Conservation (phyloP, 345 rosid species). For the Xanthoceras sorbifolium region DNA sequence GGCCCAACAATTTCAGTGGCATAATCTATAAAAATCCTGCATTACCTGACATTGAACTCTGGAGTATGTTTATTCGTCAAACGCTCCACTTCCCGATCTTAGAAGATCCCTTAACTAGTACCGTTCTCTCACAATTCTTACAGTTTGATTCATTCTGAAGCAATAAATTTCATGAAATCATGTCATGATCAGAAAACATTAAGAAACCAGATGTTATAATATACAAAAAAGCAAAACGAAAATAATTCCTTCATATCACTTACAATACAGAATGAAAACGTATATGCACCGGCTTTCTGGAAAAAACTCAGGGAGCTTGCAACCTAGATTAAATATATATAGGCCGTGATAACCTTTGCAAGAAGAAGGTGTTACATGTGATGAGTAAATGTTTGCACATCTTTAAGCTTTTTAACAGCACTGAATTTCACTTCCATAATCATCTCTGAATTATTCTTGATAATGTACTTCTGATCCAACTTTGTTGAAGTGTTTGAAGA, state of each 20-base stretch:
- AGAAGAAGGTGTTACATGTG: constrained; percentile 38
- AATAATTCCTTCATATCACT: constrained; percentile 26
- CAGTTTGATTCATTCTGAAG: constrained; percentile 42
- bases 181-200: constrained; percentile 14
- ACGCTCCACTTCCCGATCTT: constrained; percentile 51
- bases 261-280: constrained; percentile 54
- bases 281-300: constrained; percentile 51
- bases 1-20: background rate
- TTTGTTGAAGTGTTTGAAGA: constrained; percentile 35
- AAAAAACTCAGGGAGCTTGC: constrained; percentile 41
- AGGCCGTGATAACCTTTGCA: constrained; percentile 52
- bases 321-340: constrained; percentile 52
- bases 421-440: constrained; percentile 45
- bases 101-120: constrained; percentile 45
- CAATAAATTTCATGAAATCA: constrained; percentile 12
- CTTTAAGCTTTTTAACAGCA: constrained; percentile 20
- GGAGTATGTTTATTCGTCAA: constrained; percentile 19
- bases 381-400: constrained; percentile 28
- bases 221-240: background rate
- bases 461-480: constrained; percentile 59
- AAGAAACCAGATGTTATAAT: background rate
- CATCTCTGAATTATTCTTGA: constrained; percentile 47
- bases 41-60: constrained; percentile 35
- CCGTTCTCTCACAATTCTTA: constrained; percentile 36
- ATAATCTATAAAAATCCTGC: background rate